These are phyloP conservation scores for Lasiosphaeriaceae sp. DNA, from an alignment of 495 filamentous ascomycete species.

Conservation along the genomic window DNA sequence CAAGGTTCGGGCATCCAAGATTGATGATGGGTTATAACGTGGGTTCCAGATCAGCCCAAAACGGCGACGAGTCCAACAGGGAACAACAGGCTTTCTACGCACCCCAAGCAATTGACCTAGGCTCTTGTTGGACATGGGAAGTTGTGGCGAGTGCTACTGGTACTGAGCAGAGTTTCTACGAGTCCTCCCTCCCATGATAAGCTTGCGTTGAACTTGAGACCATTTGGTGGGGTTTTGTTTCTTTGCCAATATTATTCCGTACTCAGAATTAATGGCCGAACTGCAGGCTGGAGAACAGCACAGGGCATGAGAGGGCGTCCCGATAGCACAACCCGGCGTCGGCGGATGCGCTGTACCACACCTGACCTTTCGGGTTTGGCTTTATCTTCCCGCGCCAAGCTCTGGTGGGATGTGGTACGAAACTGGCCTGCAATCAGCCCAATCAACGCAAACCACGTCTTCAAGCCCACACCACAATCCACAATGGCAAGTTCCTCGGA, in stretches of 20 bases:
- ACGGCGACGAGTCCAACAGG: neutral
- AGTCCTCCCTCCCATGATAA: too few relatives aligned
- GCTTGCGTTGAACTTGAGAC: too few relatives aligned
- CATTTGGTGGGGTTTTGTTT: too few relatives aligned
- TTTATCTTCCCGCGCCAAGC: constrained; percentile 34
- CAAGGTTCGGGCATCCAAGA: neutral
- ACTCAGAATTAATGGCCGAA: too few relatives aligned
- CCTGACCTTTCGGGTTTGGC: constrained; percentile 32
- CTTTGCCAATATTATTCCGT: too few relatives aligned
- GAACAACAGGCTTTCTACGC: too few relatives aligned
- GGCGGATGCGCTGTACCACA: constrained; percentile 13
- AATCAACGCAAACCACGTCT: constrained; percentile 39
- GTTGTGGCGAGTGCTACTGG: too few relatives aligned
- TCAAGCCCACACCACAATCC: constrained; percentile 33
- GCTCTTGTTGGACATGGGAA: too few relatives aligned
- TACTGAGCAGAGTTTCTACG: too few relatives aligned
- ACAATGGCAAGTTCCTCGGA: constrained; percentile 9
- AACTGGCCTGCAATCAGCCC: constrained; percentile 23
- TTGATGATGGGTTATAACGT: neutral
- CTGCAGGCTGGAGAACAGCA: too few relatives aligned
- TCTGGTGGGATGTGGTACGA: constrained; percentile 32
- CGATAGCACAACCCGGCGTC: constrained; percentile 21
- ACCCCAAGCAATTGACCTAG: too few relatives aligned
- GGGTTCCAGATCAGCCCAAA: neutral
- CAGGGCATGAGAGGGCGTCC: constrained; percentile 12